Conservation (phyloP, 768 basidiomycete genomes). For the Hydnomerulius pinastri region DNA sequence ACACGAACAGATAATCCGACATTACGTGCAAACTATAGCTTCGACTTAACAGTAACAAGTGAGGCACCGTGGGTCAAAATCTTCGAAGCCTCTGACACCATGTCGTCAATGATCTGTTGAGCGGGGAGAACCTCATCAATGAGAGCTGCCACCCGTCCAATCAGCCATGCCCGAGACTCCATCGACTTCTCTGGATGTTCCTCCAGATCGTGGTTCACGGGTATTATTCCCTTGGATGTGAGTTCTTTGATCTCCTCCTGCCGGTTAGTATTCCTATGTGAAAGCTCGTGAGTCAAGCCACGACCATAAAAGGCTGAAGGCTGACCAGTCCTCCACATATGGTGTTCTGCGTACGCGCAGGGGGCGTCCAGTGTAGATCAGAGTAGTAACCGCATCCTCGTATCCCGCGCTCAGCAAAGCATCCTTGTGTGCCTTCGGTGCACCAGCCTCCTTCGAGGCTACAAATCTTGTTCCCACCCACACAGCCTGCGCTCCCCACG, state of each 20-base stretch:
- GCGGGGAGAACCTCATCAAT: constrained; percentile 81
- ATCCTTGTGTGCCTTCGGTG: constrained; percentile 85
- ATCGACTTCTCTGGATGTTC: constrained; percentile 81
- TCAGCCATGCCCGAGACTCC: constrained; percentile 70
- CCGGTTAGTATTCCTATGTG: constrained; percentile 69
- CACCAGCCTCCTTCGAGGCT: constrained; percentile 76
- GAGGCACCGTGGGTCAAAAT: constrained; percentile 45
- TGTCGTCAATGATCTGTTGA: constrained; percentile 77
- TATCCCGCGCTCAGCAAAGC: constrained; percentile 66
- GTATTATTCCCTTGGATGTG: constrained; percentile 82
- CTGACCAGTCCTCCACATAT: constrained; percentile 82
- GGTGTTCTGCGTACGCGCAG: constrained; percentile 82
- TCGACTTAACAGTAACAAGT: constrained; percentile 46
- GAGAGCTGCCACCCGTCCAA: constrained; percentile 78
- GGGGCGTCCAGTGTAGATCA: constrained; percentile 90
- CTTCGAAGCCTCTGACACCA: constrained; percentile 63
- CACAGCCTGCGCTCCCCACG: constrained; percentile 88
- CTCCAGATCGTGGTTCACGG: constrained; percentile 68
- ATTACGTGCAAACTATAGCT: constrained; percentile 43
- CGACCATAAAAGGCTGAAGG: constrained; percentile 3
- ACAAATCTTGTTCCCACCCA: constrained; percentile 93
- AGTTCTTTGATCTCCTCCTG: constrained; percentile 81
- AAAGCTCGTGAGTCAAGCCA: constrained; percentile 1
- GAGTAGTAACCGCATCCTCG: constrained; percentile 80
- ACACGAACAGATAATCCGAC: too few species aligned